These are phyloP conservation scores for Starmerella scarabaei DNA, from an alignment of 805 yeast species.

Conservation along the genomic window DNA sequence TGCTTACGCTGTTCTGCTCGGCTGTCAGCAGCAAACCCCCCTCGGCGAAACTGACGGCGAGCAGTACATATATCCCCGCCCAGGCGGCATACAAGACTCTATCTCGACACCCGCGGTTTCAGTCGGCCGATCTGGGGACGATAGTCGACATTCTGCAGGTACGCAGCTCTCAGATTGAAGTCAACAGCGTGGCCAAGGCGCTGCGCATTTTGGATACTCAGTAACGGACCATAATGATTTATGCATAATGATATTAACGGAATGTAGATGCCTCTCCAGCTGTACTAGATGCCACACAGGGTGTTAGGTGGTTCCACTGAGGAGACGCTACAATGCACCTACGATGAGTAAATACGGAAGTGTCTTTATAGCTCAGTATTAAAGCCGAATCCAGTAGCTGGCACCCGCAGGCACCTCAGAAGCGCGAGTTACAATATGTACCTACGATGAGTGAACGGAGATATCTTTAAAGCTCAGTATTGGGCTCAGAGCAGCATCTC, in stretches of 20 bases:
- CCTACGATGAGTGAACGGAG: no score
- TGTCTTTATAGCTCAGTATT: no score
- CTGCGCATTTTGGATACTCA: constrained; percentile 58
- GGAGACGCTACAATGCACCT: no score
- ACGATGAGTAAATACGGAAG: no score
- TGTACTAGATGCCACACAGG: no score
- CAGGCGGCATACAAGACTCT: constrained; percentile 83
- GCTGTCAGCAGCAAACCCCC: constrained; percentile 47
- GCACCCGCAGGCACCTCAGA: no score
- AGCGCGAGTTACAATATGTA: no score
- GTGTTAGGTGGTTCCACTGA: no score
- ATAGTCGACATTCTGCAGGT: constrained; percentile 66
- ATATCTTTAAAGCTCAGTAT: no score
- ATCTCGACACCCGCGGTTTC: constrained; percentile 67
- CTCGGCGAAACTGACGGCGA: constrained; percentile 6
- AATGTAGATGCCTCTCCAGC: no score
- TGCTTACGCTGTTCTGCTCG: constrained; percentile 78
- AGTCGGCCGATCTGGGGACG: constrained; percentile 56
- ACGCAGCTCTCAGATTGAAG: constrained; percentile 81
- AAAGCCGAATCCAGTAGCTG: no score
- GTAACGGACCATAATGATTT: background rate
- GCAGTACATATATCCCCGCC: constrained; percentile 57
- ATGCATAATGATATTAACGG: background rate
- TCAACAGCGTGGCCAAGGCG: constrained; percentile 77
- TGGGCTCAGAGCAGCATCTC: no score